These are phyloP conservation scores for Sphagnum fallax DNA, from an alignment of 228 moss, liverwort and hornwort genomes.

Conservation along the genomic window DNA sequence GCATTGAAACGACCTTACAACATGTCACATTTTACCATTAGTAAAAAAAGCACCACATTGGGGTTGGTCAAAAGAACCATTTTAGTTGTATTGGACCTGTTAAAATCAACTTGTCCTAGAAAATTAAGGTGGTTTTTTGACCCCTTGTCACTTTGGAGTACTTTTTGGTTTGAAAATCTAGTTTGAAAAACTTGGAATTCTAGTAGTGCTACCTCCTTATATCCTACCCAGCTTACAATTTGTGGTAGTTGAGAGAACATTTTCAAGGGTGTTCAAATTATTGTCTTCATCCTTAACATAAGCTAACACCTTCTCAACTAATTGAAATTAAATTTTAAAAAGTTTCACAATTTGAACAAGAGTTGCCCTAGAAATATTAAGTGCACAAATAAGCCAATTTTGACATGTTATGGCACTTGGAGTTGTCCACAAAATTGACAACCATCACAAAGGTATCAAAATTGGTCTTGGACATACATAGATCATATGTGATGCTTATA, in stretches of 20 bases:
- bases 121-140: neutral
- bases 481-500: neutral
- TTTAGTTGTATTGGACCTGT: neutral
- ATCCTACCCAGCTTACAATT: neutral
- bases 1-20: too few species aligned
- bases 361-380: neutral
- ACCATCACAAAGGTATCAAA: neutral
- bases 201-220: neutral
- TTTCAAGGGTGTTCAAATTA: neutral
- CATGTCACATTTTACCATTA: too few species aligned
- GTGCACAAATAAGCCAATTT: neutral
- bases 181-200: neutral
- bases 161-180: neutral
- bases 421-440: neutral
- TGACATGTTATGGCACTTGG: neutral
- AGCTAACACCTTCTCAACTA: neutral
- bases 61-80: too few species aligned
- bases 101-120: neutral
- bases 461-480: neutral
- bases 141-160: neutral
- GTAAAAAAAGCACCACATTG: too few species aligned
- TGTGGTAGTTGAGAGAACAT: neutral
- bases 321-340: neutral
- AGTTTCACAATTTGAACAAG: neutral
- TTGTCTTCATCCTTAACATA: neutral